Evolutionary conservation across 768 basidiomycete species (phyloP).

Genomic region (Hygrophorus pudorinus): DNA sequence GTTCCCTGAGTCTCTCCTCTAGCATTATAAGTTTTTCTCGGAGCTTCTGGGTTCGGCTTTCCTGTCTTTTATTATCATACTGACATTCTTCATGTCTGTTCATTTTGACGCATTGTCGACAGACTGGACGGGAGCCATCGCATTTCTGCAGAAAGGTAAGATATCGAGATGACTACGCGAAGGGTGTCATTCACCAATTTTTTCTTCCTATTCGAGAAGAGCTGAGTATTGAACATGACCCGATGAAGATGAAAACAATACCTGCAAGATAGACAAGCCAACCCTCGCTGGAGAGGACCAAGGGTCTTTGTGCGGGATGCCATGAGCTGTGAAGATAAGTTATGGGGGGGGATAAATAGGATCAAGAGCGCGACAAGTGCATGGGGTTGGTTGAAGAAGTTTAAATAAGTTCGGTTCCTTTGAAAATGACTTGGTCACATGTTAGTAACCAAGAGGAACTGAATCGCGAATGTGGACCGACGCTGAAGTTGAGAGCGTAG

Average conservation of each 20-base stretch:
- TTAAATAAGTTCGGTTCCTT: no score
- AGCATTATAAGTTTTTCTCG: slow-evolving; percentile 45
- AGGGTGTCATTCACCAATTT: slow-evolving; percentile 27
- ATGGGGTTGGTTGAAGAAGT: no score
- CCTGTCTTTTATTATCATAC: slow-evolving; percentile 51
- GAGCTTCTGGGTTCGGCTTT: slow-evolving; percentile 48
- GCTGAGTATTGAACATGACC: neutral
- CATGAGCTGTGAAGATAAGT: no score
- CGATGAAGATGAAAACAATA: slow-evolving; percentile 9
- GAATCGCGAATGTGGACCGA: no score
- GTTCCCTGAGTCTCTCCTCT: slow-evolving; percentile 42
- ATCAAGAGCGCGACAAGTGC: no score
- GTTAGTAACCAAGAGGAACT: no score
- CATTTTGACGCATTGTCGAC: slow-evolving; percentile 45
- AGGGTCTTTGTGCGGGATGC: neutral
- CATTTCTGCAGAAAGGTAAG: slow-evolving; percentile 36
- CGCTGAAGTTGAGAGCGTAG: no score
- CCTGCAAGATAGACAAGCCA: slow-evolving; percentile 36
- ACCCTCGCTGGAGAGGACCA: slow-evolving; percentile 25
- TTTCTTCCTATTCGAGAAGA: slow-evolving; percentile 23
- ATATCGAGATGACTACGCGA: neutral
- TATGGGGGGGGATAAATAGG: no score
- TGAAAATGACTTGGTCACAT: no score
- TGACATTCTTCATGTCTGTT: slow-evolving; percentile 41
- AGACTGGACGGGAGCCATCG: slow-evolving; percentile 46